A percentile compares a stretch with the other conserved stretches of the same genome.
phyloP scores from a whole-genome alignment of 305 asterid genomes.

The Striga hermonthica region DNA sequence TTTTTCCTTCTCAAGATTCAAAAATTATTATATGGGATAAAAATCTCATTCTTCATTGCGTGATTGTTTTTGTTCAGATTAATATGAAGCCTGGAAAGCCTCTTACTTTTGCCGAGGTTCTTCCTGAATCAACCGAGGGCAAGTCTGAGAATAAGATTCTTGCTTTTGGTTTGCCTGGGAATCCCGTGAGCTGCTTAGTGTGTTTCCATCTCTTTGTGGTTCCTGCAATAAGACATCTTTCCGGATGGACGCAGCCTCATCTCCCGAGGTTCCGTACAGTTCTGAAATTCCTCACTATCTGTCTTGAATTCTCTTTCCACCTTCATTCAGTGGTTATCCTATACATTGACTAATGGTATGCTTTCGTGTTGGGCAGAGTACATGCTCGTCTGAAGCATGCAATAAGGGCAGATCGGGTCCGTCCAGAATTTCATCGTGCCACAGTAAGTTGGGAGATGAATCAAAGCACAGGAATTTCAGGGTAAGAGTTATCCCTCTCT shows the following conservation, averaged over 20 bases:
- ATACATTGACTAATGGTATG: constrained; percentile 26
- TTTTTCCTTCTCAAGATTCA: constrained; percentile 16
- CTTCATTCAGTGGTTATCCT: constrained; percentile 21
- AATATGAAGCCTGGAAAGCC: constrained; percentile 96
- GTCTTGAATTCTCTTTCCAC: constrained; percentile 22
- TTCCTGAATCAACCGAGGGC: constrained; percentile 41
- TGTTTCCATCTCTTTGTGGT: constrained; percentile 89
- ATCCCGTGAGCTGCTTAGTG: constrained; percentile 93
- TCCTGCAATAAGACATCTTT: constrained; percentile 76
- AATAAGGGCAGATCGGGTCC: constrained; percentile 63
- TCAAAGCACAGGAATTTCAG: constrained; percentile 52
- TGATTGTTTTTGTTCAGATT: constrained; percentile 52
- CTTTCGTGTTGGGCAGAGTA: constrained; percentile 53
- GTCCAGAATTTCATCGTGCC: constrained; percentile 84
- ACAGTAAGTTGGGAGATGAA: constrained; percentile 62
- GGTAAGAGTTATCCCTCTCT: constrained; percentile 46
- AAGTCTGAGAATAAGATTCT: constrained; percentile 52
- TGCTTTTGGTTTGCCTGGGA: constrained; percentile 97
- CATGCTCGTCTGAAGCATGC: constrained; percentile 82
- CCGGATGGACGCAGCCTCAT: constrained; percentile 86
- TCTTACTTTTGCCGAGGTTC: constrained; percentile 80
- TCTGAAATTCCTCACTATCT: constrained; percentile 28
- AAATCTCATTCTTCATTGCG: neutral
- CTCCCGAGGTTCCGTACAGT: constrained; percentile 68
- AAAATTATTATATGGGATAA: constrained; percentile 4